These are phyloP conservation scores for Cyberlindnera xishuangbannaensis DNA, from an alignment of 805 yeast genomes.

Conservation along the genomic window DNA sequence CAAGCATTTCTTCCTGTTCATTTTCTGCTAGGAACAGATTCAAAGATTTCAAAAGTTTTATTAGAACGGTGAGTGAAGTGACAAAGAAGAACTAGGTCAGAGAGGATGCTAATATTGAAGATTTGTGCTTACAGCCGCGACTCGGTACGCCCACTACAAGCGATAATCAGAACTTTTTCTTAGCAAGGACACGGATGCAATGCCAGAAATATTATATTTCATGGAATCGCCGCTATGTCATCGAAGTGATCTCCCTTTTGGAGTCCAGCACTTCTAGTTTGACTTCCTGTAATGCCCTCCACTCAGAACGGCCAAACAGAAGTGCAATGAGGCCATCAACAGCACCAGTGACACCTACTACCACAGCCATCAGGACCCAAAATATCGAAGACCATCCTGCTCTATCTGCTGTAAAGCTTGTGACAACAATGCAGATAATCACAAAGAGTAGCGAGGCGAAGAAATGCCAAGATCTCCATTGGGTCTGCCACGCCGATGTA, in stretches of 20 bases:
- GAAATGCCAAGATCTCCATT: constrained; percentile 65
- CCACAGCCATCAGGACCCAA: constrained; percentile 48
- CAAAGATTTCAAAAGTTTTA: too few relatives aligned
- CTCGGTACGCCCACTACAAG: too few relatives aligned
- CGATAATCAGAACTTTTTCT: too few relatives aligned
- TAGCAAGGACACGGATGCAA: too few relatives aligned
- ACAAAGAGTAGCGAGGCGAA: constrained; percentile 44
- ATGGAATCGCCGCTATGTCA: too few relatives aligned
- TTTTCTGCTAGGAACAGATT: too few relatives aligned
- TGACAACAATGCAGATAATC: constrained; percentile 48
- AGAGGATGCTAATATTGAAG: too few relatives aligned
- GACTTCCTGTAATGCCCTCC: constrained; percentile 72
- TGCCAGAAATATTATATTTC: too few relatives aligned
- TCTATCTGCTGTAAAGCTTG: constrained; percentile 51
- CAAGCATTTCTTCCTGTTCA: too few relatives aligned
- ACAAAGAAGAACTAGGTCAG: too few relatives aligned
- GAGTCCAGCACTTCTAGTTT: constrained; percentile 53
- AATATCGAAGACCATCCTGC: constrained; percentile 64
- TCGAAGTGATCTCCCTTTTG: constrained; percentile 4
- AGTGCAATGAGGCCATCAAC: constrained; percentile 74
- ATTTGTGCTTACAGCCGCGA: too few relatives aligned
- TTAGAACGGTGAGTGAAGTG: too few relatives aligned
- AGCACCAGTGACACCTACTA: constrained; percentile 59
- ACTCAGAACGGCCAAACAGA: constrained; percentile 76
- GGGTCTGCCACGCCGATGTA: constrained; percentile 53